Percentiles rank a stretch among this genome's conserved stretches.
These are phyloP conservation scores for Camelina laxa DNA, from an alignment of 345 rosid genomes.

Conservation along the genomic window DNA sequence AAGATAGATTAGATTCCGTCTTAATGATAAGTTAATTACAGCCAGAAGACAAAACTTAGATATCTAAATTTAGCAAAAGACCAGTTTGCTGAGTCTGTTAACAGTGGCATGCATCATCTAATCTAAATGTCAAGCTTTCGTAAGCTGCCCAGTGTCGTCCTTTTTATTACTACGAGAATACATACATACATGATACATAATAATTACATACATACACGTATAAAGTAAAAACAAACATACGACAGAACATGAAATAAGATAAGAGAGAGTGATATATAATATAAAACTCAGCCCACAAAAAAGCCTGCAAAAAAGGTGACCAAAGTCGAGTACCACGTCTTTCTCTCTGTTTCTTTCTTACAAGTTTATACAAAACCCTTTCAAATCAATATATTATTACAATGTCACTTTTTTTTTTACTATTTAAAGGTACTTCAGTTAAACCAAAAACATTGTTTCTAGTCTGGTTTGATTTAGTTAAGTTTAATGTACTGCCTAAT, in stretches of 20 bases:
- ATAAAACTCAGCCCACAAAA: too few species aligned
- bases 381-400: background rate
- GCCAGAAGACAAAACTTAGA: too few species aligned
- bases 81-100: constrained; percentile 23
- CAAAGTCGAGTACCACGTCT: background rate
- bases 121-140: constrained; percentile 15
- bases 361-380: constrained; percentile 4
- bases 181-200: background rate
- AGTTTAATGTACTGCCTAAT: too few species aligned
- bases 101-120: constrained; percentile 10
- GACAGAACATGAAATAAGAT: background rate
- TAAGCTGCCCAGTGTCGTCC: constrained; percentile 18
- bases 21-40: background rate
- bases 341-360: background rate
- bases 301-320: constrained; percentile 19
- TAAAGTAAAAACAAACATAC: background rate
- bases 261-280: constrained; percentile 4
- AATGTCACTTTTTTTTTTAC: background rate
- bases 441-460: background rate
- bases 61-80: background rate
- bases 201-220: background rate
- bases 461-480: background rate
- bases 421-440: background rate
- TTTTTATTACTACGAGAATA: background rate
- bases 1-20: too few species aligned